Evolutionary conservation across 805 yeast genomes (phyloP), one percentile per base, ranked within the genome.

Genomic region (Torulaspora gathmanii): DNA sequence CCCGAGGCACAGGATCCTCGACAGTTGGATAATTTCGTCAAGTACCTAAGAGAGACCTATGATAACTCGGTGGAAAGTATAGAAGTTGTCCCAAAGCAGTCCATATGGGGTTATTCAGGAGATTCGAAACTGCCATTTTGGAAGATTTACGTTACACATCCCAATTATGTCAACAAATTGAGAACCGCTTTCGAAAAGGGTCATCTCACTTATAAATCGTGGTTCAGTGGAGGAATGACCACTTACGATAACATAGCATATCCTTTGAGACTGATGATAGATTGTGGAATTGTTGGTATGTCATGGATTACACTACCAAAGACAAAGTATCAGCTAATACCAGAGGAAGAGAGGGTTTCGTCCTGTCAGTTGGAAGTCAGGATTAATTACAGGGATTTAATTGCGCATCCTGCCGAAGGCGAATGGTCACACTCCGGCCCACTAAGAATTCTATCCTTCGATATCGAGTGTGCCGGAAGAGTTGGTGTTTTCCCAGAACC

Each of bases 381-480:
- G 4, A 77, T 93, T 11, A 74, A 83, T 58, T 89, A 80, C 58
- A 68, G 68, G 25, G 82, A 87, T 52, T 64, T 93, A 41, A 63
- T 86, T 0, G 74, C 95, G 1, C 98, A 88, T 63, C 75, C 88
- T 1, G 76, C 96, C 0, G 98, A 91, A 61, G 97, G 96, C 4
- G 89, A 90, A 49, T 95, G 95, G 90, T 77, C 88, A 28, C 83
- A 81, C 53, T 83, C 86, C 70, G 98, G 99, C 1, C 99, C 99
- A 0, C 72, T 93, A 48, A 82, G 99, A 58, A 82, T 93, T 39
- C 71, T 93, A 54, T 89, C 97, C 9, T 91, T 93, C 64, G 99
- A 93, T 73, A 93, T 93, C 50, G 99, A 93, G 67, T 93, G 99
- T 75, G 93, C 99, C 3, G 99, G 99, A 36, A 79, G 99, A 67